Percentiles rank a stretch among this genome's conserved stretches.
Conservation (phyloP, 176 grass and related monocot species). For the Rhynchospora tenuis region DNA sequence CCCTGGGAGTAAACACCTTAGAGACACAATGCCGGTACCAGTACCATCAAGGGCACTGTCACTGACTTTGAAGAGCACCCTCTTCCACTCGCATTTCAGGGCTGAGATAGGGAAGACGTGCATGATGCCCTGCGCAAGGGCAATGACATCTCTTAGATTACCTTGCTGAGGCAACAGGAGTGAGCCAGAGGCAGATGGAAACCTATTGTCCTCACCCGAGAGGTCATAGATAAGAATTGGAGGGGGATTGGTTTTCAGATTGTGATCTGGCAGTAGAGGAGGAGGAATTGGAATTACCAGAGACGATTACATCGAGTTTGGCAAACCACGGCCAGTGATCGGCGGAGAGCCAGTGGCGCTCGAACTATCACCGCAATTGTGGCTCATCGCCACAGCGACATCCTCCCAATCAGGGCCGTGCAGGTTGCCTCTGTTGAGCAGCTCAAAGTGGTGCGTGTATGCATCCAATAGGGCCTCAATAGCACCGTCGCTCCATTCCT, state of each 20-base stretch:
- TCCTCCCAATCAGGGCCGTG: slow-evolving; percentile 72
- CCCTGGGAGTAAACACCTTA: slow-evolving; percentile 43
- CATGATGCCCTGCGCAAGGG: neutral
- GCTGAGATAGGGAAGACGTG: slow-evolving; percentile 14
- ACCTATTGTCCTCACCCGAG: slow-evolving; percentile 42
- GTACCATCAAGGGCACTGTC: slow-evolving; percentile 48
- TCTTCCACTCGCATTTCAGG: slow-evolving; percentile 77
- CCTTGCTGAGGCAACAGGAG: neutral
- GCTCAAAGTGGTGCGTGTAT: slow-evolving; percentile 80
- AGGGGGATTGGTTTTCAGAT: neutral
- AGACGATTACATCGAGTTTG: slow-evolving; percentile 71
- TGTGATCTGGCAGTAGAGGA: slow-evolving; percentile 22
- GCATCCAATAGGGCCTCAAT: slow-evolving; percentile 73
- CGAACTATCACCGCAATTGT: slow-evolving; percentile 55
- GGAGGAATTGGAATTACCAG: slow-evolving; percentile 36
- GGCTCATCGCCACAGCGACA: slow-evolving; percentile 21
- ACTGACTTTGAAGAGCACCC: slow-evolving; percentile 84
- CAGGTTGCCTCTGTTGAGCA: slow-evolving; percentile 78
- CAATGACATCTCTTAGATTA: neutral
- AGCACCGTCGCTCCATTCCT: slow-evolving; percentile 96
- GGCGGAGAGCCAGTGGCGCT: slow-evolving; percentile 61
- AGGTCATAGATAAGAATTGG: neutral
- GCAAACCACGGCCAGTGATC: slow-evolving; percentile 83
- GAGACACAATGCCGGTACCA: slow-evolving; percentile 70
- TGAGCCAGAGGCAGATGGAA: neutral